These are phyloP conservation scores for Flaveria robusta DNA, from an alignment of 129 eudicot species.

Conservation along the genomic window DNA sequence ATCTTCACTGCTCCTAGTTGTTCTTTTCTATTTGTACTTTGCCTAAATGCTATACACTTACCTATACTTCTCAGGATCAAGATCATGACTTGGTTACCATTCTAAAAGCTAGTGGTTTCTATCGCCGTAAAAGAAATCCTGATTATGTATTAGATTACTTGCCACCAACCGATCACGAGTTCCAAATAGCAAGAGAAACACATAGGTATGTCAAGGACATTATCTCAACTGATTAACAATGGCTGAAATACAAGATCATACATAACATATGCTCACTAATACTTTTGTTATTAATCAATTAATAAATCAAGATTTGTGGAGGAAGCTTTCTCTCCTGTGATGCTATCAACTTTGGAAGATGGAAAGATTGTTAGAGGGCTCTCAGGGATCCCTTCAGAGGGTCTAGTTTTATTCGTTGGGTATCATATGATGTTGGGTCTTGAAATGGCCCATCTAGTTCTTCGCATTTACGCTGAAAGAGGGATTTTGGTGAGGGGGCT, in stretches of 20 bases:
- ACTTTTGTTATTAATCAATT: neutral
- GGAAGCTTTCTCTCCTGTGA: conserved; percentile 63
- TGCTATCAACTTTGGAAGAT: conserved; percentile 70
- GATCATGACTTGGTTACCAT: conserved; percentile 54
- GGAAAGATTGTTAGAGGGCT: conserved; percentile 74
- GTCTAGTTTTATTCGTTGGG: conserved; percentile 81
- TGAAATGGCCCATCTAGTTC: conserved; percentile 61
- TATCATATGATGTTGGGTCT: conserved; percentile 87
- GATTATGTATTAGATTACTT: conserved; percentile 72
- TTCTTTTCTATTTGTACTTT: neutral
- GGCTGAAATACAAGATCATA: neutral
- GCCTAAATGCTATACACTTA: neutral
- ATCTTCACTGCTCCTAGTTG: too few relatives aligned
- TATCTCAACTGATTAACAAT: conserved; percentile 1
- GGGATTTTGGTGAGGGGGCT: conserved; percentile 66
- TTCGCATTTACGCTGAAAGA: conserved; percentile 51
- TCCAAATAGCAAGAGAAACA: conserved; percentile 40
- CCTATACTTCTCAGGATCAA: conserved; percentile 49
- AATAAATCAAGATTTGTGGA: conserved; percentile 52
- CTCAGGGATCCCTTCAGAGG: conserved; percentile 79
- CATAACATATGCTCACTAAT: conserved; percentile 7
- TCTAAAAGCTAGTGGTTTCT: conserved; percentile 54
- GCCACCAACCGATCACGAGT: conserved; percentile 65
- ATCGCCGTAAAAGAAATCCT: conserved; percentile 55
- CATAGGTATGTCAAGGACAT: conserved; percentile 43